Conservation (phyloP, 805 yeast species). For the Saccharomycopsis synnaedendra region DNA sequence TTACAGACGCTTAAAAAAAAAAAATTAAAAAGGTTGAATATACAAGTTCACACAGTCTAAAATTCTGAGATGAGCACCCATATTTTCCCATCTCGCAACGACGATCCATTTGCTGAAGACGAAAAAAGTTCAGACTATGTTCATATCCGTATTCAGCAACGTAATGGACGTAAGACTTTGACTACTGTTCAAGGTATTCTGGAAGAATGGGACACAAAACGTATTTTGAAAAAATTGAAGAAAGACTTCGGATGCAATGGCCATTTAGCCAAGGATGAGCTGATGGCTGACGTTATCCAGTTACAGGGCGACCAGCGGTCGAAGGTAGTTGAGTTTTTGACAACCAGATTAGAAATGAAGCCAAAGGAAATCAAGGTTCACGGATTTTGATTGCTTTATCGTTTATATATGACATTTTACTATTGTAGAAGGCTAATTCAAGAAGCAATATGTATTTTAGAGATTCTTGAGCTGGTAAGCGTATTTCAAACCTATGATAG, state of each 20-base stretch:
- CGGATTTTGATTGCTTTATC: slow-evolving; percentile 59
- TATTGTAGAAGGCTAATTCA: not conserved
- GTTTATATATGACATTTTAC: not conserved
- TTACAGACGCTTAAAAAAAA: no score
- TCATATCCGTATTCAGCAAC: slow-evolving; percentile 98
- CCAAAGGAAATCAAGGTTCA: slow-evolving; percentile 97
- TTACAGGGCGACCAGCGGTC: slow-evolving; percentile 98
- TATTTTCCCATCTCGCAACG: no score
- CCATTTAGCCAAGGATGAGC: slow-evolving; percentile 92
- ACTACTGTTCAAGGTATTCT: slow-evolving; percentile 98
- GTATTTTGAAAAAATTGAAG: slow-evolving; percentile 85
- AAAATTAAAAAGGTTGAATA: no score
- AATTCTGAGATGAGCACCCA: no score
- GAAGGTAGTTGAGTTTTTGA: slow-evolving; percentile 87
- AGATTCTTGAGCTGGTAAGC: no score
- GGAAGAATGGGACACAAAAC: slow-evolving; percentile 86
- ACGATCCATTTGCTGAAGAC: slow-evolving; percentile 98
- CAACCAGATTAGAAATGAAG: slow-evolving; percentile 75
- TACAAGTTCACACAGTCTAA: no score
- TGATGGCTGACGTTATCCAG: slow-evolving; percentile 94
- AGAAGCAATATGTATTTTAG: no score
- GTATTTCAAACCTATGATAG: no score
- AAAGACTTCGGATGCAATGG: slow-evolving; percentile 99
- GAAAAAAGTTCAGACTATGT: slow-evolving; percentile 91
- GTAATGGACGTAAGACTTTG: slow-evolving; percentile 97